Evolutionary conservation across 768 basidiomycete genomes (phyloP), one percentile per base, ranked within the genome.

Genomic region (Hygrophorus russula): DNA sequence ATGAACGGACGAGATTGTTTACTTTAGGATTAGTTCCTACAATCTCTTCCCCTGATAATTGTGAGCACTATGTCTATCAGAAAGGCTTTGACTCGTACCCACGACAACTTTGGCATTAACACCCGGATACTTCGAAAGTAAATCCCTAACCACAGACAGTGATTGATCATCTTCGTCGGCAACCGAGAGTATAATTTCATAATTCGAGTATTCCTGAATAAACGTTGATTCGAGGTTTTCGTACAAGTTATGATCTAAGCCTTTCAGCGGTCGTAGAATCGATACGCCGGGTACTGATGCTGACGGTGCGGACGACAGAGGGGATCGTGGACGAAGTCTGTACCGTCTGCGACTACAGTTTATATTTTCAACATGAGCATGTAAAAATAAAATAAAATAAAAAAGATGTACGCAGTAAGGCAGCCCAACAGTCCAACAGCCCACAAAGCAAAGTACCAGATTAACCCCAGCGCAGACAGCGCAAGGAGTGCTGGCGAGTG

Each of bases 1-100:
- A 97, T 11, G 93, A 74, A 28, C 80, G 79, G 49, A 92, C 71
- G 37, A 99, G 80, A 61, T 98, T 98, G 67, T 97, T 97, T 53
- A 98, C 83, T 69, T 98, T 98, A 0, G 96, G 96, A 53, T 99
- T 99, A 19, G 89, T 80, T 4, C 94, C 93, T 14, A 94, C 82
- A 36, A 73, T 58, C 48, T 86, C 80, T 54, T 88, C 82, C 38
- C 90, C 91, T 91, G 51, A 4, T 36, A 46, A 29, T 6, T 20
- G 44, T 33, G 14, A 33, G 46, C 7, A 30, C 13, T 29, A 4
- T 24, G 43, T 46, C 6, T 8, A 36, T 46, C 24, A 43, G 33
- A 33, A 24, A 44, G 34, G 17, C 29, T 32, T 48, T 5, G 5
- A 39, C 0, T 56, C 73, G 42, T 54, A 91, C 94, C 87, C 40